phyloP scores from a whole-genome alignment of 2,329 filamentous ascomycete genomes.

The Colletotrichum sp. region DNA sequence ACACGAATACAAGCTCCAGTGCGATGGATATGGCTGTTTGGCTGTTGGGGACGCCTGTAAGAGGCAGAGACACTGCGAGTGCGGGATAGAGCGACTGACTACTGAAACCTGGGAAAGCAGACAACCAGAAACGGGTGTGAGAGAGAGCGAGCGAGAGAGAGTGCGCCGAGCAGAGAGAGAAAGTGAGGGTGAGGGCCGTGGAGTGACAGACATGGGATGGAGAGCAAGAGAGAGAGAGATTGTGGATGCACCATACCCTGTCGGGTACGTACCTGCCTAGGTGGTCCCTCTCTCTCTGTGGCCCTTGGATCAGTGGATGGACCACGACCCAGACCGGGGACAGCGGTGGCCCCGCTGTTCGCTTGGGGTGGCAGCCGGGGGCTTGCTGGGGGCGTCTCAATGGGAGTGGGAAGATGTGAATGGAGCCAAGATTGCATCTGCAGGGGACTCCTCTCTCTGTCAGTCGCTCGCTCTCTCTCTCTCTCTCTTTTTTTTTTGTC shows the following conservation, averaged over 20 bases:
- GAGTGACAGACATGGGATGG: constrained; percentile 17
- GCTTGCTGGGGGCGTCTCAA: neutral
- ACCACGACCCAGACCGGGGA: constrained; percentile 1
- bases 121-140: neutral
- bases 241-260: neutral
- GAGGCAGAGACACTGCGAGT: constrained; percentile 7
- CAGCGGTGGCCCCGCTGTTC: neutral
- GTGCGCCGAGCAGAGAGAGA: neutral
- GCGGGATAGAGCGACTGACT: neutral
- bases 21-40: neutral
- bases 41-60: neutral
- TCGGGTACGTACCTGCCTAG: neutral
- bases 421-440: constrained; percentile 14
- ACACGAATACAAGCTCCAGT: neutral
- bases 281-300: neutral
- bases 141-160: neutral
- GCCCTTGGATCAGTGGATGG: neutral
- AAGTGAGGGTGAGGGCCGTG: neutral
- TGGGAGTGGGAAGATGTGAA: constrained; percentile 12
- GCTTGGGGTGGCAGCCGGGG: neutral
- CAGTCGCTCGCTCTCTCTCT: no score
- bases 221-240: neutral
- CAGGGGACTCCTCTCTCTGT: neutral
- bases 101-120: neutral
- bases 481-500: neutral